Evolutionary conservation across 352 stramenopile species (phyloP).

Genomic region (Pythium rishiriense): DNA sequence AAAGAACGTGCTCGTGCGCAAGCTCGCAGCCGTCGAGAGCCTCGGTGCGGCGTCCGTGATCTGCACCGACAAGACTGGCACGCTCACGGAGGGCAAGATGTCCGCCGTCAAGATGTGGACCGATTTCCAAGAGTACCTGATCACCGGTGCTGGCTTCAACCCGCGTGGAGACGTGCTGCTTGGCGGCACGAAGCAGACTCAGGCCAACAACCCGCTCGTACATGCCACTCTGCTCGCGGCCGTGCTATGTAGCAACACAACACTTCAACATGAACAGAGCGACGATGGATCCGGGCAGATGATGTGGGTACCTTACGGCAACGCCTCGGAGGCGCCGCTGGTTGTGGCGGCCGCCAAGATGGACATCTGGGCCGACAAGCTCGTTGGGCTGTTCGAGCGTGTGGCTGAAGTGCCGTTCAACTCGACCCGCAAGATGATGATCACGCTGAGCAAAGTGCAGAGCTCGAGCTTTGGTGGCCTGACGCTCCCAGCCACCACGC

Average conservation of each 20-base stretch:
- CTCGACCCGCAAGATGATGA: conserved; percentile 95
- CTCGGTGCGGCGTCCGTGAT: conserved; percentile 92
- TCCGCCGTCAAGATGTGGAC: conserved; percentile 75
- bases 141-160: conserved; percentile 67
- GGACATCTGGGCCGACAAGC: conserved; percentile 54
- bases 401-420: conserved; percentile 93
- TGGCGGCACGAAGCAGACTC: conserved; percentile 40
- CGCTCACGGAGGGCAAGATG: conserved; percentile 90
- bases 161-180: conserved; percentile 53
- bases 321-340: conserved; percentile 76
- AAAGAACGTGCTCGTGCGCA: conserved; percentile 83
- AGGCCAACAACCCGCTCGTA: conserved; percentile 48
- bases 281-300: conserved; percentile 31
- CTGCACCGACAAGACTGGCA: conserved; percentile 95
- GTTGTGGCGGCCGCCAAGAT: conserved; percentile 74
- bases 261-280: conserved; percentile 56
- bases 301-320: conserved; percentile 59
- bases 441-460: conserved; percentile 60
- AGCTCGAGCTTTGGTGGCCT: conserved; percentile 26
- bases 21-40: conserved; percentile 79
- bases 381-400: conserved; percentile 55
- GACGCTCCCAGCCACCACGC: conserved; percentile 30
- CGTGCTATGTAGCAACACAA: conserved; percentile 78
- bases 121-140: conserved; percentile 64
- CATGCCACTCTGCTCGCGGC: conserved; percentile 54